Base-by-base conservation (phyloP, 2,329 filamentous ascomycete genomes). In the Penicillium sp. region DNA sequence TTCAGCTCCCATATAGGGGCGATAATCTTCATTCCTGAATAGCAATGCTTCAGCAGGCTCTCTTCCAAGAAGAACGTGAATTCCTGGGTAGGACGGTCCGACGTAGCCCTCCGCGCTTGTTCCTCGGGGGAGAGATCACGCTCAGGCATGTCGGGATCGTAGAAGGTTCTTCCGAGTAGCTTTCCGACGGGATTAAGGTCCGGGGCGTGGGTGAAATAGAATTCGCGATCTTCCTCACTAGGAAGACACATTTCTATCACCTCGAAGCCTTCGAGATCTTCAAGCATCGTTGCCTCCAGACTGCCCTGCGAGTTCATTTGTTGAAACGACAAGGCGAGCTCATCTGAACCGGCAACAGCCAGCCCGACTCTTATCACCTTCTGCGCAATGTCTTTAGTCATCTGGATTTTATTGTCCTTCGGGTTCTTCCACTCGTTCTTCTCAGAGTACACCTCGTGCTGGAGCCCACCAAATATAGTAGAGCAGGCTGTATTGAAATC, bases 401-500 rank as follows among this genome's bases (percentile, higher is more conserved):
- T 77, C 8, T 79, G 79, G 13, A 76, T 66, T 30, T 53, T 63
- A 56, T 64, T 61, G 3, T 76, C 69, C 21, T 66, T 66, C 1
- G 74, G 75, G 31, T 73, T 68, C 19, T 64, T 62, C 83, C 83
- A 85, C 3, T 73, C 63, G 35, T 77, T 67, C 48, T 78, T 71
- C 21, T 76, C 79, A 11, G 75, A 73, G 65, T 80, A 82, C 13
- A 75, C 63, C 11, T 76, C 77, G 31, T 77, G 78, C 56, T 82
- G 82, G 35, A 78, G 75, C 2, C 86, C 88, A 1, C 84, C 86
- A 70, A 91, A 91, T 0, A 96, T 80, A 9, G 84, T 85, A 1
- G 88, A 88, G 53, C 90, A 90, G 0, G 91, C 89, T n/a, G 83
- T 81, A 75, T 96, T 96, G 82, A 97, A 97, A 11, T 85, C 77